Evolutionary conservation across 495 filamentous ascomycete species (phyloP).

Genomic region (Geopyxis carbonaria): DNA sequence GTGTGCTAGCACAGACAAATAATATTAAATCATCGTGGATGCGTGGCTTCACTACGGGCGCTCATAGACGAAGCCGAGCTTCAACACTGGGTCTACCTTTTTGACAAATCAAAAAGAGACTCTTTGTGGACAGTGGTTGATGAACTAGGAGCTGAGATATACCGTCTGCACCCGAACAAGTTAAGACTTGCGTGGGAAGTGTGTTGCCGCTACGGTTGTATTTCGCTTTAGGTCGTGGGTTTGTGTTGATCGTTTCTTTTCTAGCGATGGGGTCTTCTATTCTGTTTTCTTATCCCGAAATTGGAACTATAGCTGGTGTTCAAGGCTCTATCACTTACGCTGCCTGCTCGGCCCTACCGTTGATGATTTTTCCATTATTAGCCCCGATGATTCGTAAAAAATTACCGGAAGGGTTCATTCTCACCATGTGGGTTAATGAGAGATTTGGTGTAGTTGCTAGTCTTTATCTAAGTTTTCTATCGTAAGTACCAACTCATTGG

Average conservation of each 20-base stretch:
- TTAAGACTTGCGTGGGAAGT: slow-evolving; percentile 89
- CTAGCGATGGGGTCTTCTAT: slow-evolving; percentile 68
- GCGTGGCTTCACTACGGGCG: slow-evolving; percentile 77
- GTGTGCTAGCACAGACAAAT: slow-evolving; percentile 32
- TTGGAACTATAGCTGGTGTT: slow-evolving; percentile 61
- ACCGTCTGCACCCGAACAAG: slow-evolving; percentile 88
- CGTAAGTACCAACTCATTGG: slow-evolving; percentile 28
- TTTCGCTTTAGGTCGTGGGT: background rate
- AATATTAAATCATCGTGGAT: slow-evolving; percentile 16
- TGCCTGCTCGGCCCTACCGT: slow-evolving; percentile 45
- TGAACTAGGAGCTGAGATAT: slow-evolving; percentile 80
- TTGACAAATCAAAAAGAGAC: too few relatives aligned
- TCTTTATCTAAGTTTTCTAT: slow-evolving; percentile 51
- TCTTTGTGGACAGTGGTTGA: too few relatives aligned
- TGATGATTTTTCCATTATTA: slow-evolving; percentile 49
- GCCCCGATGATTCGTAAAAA: slow-evolving; percentile 56
- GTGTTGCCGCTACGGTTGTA: slow-evolving; percentile 54
- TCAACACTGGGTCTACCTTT: slow-evolving; percentile 33
- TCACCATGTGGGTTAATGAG: slow-evolving; percentile 65
- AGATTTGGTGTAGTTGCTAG: slow-evolving; percentile 48
- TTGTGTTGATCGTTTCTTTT: slow-evolving; percentile 13
- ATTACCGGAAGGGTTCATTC: slow-evolving; percentile 58
- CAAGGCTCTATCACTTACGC: slow-evolving; percentile 59
- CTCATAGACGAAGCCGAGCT: slow-evolving; percentile 37
- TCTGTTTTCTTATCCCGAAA: slow-evolving; percentile 57